These are phyloP conservation scores for Aspergillus bridgeri DNA, from an alignment of 495 filamentous ascomycete species.

Conservation along the genomic window DNA sequence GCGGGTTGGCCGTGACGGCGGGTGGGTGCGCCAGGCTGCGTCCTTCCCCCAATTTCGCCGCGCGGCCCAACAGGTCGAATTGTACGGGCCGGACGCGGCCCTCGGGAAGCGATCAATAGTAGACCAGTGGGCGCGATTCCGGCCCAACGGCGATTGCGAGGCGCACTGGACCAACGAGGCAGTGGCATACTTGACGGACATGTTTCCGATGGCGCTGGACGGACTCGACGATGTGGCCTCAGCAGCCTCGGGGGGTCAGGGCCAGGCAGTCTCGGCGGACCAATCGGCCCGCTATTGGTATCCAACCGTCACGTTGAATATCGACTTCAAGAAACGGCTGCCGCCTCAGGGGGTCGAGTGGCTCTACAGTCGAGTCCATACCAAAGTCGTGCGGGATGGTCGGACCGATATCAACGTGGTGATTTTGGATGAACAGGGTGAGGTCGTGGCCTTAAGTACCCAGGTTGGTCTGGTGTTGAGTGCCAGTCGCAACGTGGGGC, in stretches of 20 bases:
- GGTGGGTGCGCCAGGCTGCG: constrained; percentile 30
- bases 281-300: constrained; percentile 60
- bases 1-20: constrained; percentile 31
- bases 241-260: constrained; percentile 16
- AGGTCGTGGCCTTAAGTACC: constrained; percentile 58
- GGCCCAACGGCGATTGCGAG: constrained; percentile 29
- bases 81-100: constrained; percentile 50
- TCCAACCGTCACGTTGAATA: constrained; percentile 67
- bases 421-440: constrained; percentile 53
- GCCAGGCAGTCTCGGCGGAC: constrained; percentile 10
- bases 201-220: constrained; percentile 59
- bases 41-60: constrained; percentile 49
- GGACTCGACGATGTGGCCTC: constrained; percentile 34
- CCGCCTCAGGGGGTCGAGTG: constrained; percentile 59
- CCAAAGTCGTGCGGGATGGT: constrained; percentile 58
- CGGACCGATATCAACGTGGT: constrained; percentile 63
- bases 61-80: constrained; percentile 50
- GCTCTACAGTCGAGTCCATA: constrained; percentile 57
- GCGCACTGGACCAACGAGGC: constrained; percentile 53
- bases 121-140: constrained; percentile 66
- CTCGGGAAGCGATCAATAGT: constrained; percentile 39
- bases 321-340: constrained; percentile 64
- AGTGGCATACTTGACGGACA: constrained; percentile 60
- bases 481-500: constrained; percentile 50
- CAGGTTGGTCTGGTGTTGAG: constrained; percentile 61